Base-by-base conservation (phyloP, 2,329 filamentous ascomycete species). In the Aspergillus fischeri region DNA sequence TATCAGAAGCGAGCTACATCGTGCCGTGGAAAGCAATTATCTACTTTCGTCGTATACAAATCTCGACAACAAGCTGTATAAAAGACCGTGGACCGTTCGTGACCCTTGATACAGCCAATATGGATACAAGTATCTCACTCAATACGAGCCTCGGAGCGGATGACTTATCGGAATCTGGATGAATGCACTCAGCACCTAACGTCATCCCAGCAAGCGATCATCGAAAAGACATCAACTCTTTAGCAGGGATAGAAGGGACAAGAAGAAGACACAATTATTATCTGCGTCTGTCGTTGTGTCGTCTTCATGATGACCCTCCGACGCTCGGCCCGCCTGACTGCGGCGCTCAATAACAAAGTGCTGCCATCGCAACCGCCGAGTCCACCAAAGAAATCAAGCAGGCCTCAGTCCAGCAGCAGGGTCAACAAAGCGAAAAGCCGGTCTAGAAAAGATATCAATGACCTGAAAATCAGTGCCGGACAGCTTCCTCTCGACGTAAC, bases 321-420 rank as follows among this genome's bases (percentile, higher is more conserved):
- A 61, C 79, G 82, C 54, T 84, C 82, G 49, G 71, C 78, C 45
- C 77, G 82, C 48, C 73, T 81, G 32, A 73, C 72, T 51, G 68
- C 71, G 14, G 67, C 65, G 49, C 65, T 59, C 52, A 53, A 53
- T 11, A 54, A 65, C 52, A 58, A 65, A 35, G 20, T 60, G 38
- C 54, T 61, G 3, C 54, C 65, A 11, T 57, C 65, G 24, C 61
- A 65, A 51, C 44, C 58, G 44, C 58, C 41, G 20, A 57, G 69
- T 48, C 64, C 66, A 53, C 32, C 59, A 10, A 65, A 63, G 38
- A 65, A 63, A 61, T 51, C 56, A 49, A 63, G 54, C 25, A 62
- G 60, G 62, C 60, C 63, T 6, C 61, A 66, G 44, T 60, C 63
- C 49, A 67, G 56, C 41, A 67, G 61, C 59, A 67, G 68, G 32